Base-by-base conservation (phyloP, 2,329 filamentous ascomycete genomes). In the Arthrobotrys sphaeroides region DNA sequence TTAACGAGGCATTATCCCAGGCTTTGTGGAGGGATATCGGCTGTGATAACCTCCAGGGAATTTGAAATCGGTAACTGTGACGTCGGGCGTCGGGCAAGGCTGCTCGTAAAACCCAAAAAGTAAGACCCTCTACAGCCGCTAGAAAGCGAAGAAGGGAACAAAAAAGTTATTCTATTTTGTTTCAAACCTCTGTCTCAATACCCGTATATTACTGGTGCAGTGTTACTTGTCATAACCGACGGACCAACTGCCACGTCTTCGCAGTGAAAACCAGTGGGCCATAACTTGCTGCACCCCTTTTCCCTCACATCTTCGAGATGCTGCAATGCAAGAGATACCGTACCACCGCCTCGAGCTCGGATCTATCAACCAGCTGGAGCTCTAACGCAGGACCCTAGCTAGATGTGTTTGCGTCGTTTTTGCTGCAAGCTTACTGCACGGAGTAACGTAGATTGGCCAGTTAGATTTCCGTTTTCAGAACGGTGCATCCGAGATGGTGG, bases 401-500 rank as follows among this genome's bases (percentile, higher is more conserved):
- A 26, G 68, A 51, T 73, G 68, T 61, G 66, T 59, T 70, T 70
- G 66, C 55, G 42, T 60, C 45, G n/a, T n/a, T 55, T 65, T 47
- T 49, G 40, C 49, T 66, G 68, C 59, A 66, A 59, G 45, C 67
- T 72, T 62, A 64, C 57, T 73, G 53, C 51, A 66, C 40, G 57
- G 57, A 33, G 61, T 67, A 55, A 53, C 24, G 55, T 31, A 49
- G 33, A 38, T 36, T 38, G 69, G 33, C n/a, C 33, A 47, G 47
- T 43, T 67, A 38, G 16, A 28, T 62, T 74, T 51, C 70, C 70
- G 62, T 57, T 68, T 74, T 68, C 36, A 68, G 70, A 74, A 49
- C 70, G 55, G 55, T 68, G 70, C 70, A 74, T 74, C 70, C 70
- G 70, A 74, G 47, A 64, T 74, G 70, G 70, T 61, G 69, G 70